Conservation (phyloP, 2,329 filamentous ascomycete species). For the Arachnopeziza araneosa region DNA sequence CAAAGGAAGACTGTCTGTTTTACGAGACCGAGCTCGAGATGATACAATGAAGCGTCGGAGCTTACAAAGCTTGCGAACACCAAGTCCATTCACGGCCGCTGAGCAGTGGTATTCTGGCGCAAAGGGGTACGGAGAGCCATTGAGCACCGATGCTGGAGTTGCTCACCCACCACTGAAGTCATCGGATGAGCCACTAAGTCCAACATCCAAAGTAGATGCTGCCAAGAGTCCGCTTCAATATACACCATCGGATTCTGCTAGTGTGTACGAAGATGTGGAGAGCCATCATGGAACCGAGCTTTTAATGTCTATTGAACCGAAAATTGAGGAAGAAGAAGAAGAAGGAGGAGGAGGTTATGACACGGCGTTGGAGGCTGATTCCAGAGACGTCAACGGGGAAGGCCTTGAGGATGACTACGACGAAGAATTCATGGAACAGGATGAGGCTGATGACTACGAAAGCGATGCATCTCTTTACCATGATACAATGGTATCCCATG, state of each 20-base stretch:
- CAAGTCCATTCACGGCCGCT: constrained; percentile 40
- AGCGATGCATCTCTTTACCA: constrained; percentile 60
- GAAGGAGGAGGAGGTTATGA: constrained; percentile 11
- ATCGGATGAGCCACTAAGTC: constrained; percentile 1
- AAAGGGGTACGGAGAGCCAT: constrained; percentile 19
- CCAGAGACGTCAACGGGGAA: constrained; percentile 3
- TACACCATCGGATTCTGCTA: constrained; percentile 22
- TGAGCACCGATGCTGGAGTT: constrained; percentile 25
- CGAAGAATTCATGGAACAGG: constrained; percentile 31
- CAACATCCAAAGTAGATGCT: constrained; percentile 4
- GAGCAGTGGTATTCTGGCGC: constrained; percentile 30
- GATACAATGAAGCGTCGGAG: constrained; percentile 59
- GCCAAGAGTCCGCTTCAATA: constrained; percentile 10
- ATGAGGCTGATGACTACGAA: constrained; percentile 42
- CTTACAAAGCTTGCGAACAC: constrained; percentile 53
- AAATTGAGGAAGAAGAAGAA: background rate
- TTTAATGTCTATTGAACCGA: background rate
- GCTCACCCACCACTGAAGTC: constrained; percentile 19
- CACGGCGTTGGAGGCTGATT: constrained; percentile 1
- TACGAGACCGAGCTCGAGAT: constrained; percentile 58
- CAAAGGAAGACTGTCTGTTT: constrained; percentile 60
- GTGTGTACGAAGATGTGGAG: constrained; percentile 28
- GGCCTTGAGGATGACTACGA: constrained; percentile 16
- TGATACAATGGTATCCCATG: constrained; percentile 66
- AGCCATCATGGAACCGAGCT: constrained; percentile 2